Conservation (phyloP, 2,329 filamentous ascomycete species). For the Pleoardoris graminearum region DNA sequence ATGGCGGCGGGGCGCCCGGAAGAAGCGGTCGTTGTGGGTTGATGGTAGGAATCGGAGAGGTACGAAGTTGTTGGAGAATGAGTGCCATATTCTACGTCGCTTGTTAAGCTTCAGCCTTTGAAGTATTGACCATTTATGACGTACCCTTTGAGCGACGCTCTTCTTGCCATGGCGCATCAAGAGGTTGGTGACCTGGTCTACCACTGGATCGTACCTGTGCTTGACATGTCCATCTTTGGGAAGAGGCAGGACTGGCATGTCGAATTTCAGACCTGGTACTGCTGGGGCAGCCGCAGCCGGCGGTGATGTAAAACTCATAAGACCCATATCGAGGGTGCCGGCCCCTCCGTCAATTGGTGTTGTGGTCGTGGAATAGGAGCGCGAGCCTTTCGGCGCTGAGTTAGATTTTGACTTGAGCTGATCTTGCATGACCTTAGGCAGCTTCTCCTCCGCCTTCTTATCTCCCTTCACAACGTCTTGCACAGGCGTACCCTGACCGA, state of each 20-base stretch:
- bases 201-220: slow-evolving; percentile 80
- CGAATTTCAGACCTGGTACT: slow-evolving; percentile 72
- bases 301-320: slow-evolving; percentile 30
- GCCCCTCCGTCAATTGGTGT: slow-evolving; percentile 21
- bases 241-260: slow-evolving; percentile 68
- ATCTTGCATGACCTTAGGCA: slow-evolving; percentile 69
- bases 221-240: slow-evolving; percentile 68
- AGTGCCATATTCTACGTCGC: slow-evolving; percentile 74
- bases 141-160: slow-evolving; percentile 82
- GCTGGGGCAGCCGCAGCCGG: slow-evolving; percentile 22
- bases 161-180: slow-evolving; percentile 93
- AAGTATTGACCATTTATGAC: slow-evolving; percentile 31
- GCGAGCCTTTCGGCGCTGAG: slow-evolving; percentile 48
- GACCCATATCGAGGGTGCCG: slow-evolving; percentile 32
- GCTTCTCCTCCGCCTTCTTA: slow-evolving; percentile 62
- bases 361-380: slow-evolving; percentile 61
- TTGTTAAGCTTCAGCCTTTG: not conserved
- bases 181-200: slow-evolving; percentile 85
- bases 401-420: slow-evolving; percentile 55
- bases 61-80: slow-evolving; percentile 82
- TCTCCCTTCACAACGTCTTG: slow-evolving; percentile 69
- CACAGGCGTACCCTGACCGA: slow-evolving; percentile 67
- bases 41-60: slow-evolving; percentile 75
- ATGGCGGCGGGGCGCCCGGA: slow-evolving; percentile 74
- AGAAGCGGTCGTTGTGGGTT: slow-evolving; percentile 72